These are phyloP conservation scores for Protomyces gravidus DNA, from an alignment of 1,139 yeast species.

Conservation along the genomic window DNA sequence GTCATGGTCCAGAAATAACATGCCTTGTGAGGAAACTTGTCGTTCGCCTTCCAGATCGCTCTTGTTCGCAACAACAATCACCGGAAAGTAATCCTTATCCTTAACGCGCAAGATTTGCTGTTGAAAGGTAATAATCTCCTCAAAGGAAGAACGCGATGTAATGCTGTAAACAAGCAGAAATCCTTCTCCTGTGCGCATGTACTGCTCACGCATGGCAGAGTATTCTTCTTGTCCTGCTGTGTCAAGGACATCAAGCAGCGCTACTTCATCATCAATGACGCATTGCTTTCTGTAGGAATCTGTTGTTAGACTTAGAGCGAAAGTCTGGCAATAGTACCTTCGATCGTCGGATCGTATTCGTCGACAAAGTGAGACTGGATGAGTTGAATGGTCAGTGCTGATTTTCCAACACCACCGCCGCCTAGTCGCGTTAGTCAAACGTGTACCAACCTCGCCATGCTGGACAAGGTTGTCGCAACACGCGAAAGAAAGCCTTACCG, in stretches of 20 bases:
- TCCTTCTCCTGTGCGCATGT: slow-evolving; percentile 48
- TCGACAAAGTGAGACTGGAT: slow-evolving; percentile 80
- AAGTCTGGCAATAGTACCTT: slow-evolving; percentile 55
- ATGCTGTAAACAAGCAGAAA: slow-evolving; percentile 66
- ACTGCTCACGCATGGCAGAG: slow-evolving; percentile 62
- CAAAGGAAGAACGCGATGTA: slow-evolving; percentile 71
- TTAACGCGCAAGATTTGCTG: slow-evolving; percentile 84
- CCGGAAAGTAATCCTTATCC: slow-evolving; percentile 48
- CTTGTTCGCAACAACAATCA: slow-evolving; percentile 47
- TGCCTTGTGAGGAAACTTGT: slow-evolving; percentile 38
- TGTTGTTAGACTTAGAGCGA: slow-evolving; percentile 64
- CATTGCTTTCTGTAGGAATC: slow-evolving; percentile 46
- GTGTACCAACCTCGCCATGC: too few species aligned
- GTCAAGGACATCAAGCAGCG: slow-evolving; percentile 46
- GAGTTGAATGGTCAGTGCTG: slow-evolving; percentile 80
- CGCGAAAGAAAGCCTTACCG: slow-evolving; percentile 44
- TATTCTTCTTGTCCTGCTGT: slow-evolving; percentile 50
- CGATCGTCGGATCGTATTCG: slow-evolving; percentile 39
- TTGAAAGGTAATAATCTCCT: slow-evolving; percentile 70
- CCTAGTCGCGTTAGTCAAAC: background rate
- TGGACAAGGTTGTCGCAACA: background rate
- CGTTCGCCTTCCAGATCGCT: slow-evolving; percentile 75
- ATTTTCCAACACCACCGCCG: slow-evolving; percentile 96
- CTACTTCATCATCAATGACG: slow-evolving; percentile 43
- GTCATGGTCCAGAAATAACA: slow-evolving; percentile 46